Percentiles rank a stretch among this genome's conserved stretches.
Conservation (phyloP, 768 basidiomycete species). For the Mycena vulgaris region DNA sequence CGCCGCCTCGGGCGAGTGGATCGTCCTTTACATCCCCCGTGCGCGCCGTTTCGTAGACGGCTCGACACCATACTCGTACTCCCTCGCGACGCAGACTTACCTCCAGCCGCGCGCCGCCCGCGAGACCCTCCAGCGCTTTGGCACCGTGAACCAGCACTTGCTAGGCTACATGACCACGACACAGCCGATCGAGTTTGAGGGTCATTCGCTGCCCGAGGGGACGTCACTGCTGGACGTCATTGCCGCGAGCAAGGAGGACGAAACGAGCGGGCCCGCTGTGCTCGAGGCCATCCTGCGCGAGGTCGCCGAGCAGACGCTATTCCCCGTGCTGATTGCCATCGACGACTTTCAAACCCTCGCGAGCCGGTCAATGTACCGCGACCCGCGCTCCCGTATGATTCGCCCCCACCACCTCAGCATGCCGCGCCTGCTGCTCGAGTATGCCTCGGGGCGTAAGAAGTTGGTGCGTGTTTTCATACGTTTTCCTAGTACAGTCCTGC, state of each 20-base stretch:
- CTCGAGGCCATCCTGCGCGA: constrained; percentile 73
- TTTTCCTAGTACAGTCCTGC: background rate
- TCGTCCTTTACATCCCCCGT: constrained; percentile 89
- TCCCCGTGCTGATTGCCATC: constrained; percentile 86
- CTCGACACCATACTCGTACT: constrained; percentile 80
- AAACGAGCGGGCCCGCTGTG: constrained; percentile 46
- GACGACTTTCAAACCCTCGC: constrained; percentile 93
- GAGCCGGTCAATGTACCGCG: constrained; percentile 75
- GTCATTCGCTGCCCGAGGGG: constrained; percentile 59
- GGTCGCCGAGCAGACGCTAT: constrained; percentile 78
- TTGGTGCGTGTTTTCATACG: constrained; percentile 75
- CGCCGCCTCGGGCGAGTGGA: constrained; percentile 71
- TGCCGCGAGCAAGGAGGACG: constrained; percentile 62
- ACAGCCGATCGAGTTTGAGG: constrained; percentile 59
- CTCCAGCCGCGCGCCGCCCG: constrained; percentile 77
- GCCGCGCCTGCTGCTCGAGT: constrained; percentile 85
- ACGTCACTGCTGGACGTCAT: constrained; percentile 70
- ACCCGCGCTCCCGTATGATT: constrained; percentile 78
- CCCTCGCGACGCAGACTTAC: constrained; percentile 83
- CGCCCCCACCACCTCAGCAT: constrained; percentile 85
- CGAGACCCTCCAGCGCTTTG: constrained; percentile 74
- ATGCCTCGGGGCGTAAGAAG: constrained; percentile 74
- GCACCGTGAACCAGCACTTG: constrained; percentile 68
- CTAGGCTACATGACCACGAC: constrained; percentile 60
- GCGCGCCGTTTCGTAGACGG: constrained; percentile 73